Evolutionary conservation across 2,329 filamentous ascomycete species (phyloP).

Genomic region (Xylariaceae sp.): DNA sequence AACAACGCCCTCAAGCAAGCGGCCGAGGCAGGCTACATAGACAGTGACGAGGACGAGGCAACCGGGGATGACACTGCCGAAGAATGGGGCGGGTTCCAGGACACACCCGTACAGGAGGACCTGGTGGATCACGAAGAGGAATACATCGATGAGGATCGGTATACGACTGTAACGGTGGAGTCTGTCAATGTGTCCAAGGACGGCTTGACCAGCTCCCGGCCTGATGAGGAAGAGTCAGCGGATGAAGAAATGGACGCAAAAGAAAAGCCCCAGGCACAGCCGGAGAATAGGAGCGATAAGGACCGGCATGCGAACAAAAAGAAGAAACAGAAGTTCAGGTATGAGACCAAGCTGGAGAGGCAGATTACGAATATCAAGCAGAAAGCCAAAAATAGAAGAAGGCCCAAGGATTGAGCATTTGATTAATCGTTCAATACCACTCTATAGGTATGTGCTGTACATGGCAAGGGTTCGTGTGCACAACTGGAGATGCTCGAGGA

Average conservation of each 20-base stretch:
- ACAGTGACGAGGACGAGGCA: constrained; percentile 43
- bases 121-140: constrained; percentile 83
- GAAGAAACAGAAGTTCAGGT: constrained; percentile 91
- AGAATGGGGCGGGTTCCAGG: constrained; percentile 71
- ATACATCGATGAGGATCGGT: constrained; percentile 95
- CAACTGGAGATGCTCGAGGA: constrained; percentile 5
- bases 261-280: constrained; percentile 1
- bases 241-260: constrained; percentile 45
- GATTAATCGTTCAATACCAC: constrained; percentile 32
- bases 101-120: constrained; percentile 50
- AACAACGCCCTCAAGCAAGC: constrained; percentile 72
- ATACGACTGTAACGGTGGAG: constrained; percentile 93
- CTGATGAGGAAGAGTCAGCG: constrained; percentile 48
- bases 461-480: constrained; percentile 15
- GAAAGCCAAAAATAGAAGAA: constrained; percentile 66
- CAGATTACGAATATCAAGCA: constrained; percentile 75
- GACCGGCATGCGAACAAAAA: constrained; percentile 67
- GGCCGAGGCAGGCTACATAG: constrained; percentile 53
- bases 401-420: constrained; percentile 36
- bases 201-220: constrained; percentile 65
- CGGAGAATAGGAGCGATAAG: constrained; percentile 21
- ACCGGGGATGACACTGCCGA: constrained; percentile 41
- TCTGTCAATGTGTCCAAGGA: constrained; percentile 81
- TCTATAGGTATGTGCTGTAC: constrained; percentile 29
- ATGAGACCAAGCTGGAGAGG: constrained; percentile 87